These are phyloP conservation scores for Sporothrix schenckii DNA, from an alignment of 2,329 filamentous ascomycete species.

Conservation along the genomic window DNA sequence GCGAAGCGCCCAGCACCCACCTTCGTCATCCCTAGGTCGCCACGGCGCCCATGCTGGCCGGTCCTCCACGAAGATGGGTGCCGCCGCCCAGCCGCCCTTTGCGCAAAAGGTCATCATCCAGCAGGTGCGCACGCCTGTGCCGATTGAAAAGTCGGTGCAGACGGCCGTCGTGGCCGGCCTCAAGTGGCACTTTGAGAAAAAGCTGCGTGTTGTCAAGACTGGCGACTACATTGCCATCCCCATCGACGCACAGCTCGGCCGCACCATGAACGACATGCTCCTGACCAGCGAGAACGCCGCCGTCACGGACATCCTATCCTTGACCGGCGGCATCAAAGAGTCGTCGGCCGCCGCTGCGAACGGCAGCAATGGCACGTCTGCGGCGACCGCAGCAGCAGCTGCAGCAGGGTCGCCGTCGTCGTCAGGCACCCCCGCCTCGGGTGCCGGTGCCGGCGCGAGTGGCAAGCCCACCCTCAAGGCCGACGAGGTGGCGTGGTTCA, in stretches of 20 bases:
- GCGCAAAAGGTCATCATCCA: conserved; percentile 80
- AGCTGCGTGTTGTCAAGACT: conserved; percentile 77
- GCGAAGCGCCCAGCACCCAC: conserved; percentile 2
- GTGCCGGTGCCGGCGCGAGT: background rate
- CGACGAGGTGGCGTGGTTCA: conserved; percentile 86
- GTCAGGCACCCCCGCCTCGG: background rate
- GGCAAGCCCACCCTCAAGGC: conserved; percentile 41
- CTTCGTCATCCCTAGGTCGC: conserved; percentile 37
- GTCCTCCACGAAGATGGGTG: conserved; percentile 57
- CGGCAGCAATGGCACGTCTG: conserved; percentile 38
- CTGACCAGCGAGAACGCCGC: conserved; percentile 60
- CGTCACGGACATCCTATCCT: conserved; percentile 70
- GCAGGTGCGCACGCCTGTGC: conserved; percentile 85
- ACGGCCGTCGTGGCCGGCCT: conserved; percentile 82
- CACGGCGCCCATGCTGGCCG: conserved; percentile 49
- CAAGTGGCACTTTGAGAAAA: conserved; percentile 84
- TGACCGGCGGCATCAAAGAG: conserved; percentile 48
- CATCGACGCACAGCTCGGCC: conserved; percentile 82
- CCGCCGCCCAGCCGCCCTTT: conserved; percentile 59
- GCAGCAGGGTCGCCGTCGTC: conserved; percentile 30
- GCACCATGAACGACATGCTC: conserved; percentile 74
- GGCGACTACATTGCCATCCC: conserved; percentile 89
- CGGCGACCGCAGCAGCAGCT: conserved; percentile 35
- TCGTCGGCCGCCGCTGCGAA: background rate
- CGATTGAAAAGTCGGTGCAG: conserved; percentile 82